Conservation (phyloP, 805 yeast genomes). For the Candida stauntonica region DNA sequence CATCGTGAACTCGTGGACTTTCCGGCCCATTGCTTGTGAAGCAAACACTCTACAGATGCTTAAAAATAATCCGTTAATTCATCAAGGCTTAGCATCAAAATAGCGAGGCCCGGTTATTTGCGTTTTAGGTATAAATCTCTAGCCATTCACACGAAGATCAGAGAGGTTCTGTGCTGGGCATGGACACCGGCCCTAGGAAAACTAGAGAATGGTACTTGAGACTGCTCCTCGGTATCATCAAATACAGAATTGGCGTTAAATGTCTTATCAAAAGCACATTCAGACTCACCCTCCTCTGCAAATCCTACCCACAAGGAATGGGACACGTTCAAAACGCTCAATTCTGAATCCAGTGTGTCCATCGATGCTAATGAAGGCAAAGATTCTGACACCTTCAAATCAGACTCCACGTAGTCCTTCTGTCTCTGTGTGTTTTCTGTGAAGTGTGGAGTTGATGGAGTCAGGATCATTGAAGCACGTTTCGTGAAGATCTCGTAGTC, state of each 20-base stretch:
- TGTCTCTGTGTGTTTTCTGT: neutral
- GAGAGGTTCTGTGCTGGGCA: constrained; percentile 19
- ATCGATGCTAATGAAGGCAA: constrained; percentile 19
- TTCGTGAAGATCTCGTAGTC: constrained; percentile 22
- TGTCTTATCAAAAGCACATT: constrained; percentile 12
- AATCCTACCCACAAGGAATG: constrained; percentile 26
- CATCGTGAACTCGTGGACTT: no score
- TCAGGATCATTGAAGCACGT: constrained; percentile 1
- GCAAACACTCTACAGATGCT: no score
- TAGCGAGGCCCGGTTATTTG: neutral
- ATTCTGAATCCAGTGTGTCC: constrained; percentile 14
- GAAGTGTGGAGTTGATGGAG: constrained; percentile 4
- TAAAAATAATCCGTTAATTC: constrained; percentile 1
- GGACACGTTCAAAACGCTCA: constrained; percentile 17
- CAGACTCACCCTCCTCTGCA: constrained; percentile 2
- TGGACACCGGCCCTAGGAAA: no score
- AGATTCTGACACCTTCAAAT: constrained; percentile 13
- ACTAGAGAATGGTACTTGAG: no score
- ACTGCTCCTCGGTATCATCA: constrained; percentile 7
- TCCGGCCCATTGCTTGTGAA: no score
- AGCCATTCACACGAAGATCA: constrained; percentile 13
- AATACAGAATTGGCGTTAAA: constrained; percentile 16
- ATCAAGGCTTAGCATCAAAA: neutral
- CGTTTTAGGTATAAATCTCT: neutral
- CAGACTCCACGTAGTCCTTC: no score